phyloP scores from a whole-genome alignment of 1,284 basidiomycete species.

The Tylopilus sp. region DNA sequence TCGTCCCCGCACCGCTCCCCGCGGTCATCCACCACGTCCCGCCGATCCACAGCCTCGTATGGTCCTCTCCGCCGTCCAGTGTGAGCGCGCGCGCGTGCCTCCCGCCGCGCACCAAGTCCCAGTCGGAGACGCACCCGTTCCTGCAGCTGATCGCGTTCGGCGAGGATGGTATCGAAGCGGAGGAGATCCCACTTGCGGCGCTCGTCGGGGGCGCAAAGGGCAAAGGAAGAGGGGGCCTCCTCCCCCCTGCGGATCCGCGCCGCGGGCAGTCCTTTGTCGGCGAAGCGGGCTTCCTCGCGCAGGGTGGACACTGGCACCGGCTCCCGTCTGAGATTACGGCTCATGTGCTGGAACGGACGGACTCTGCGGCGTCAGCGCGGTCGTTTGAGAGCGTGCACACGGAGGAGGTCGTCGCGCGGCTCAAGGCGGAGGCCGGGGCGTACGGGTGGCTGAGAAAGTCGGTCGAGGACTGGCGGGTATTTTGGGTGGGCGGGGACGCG shows the following conservation, averaged over 20 bases:
- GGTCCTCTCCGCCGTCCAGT: slow-evolving; percentile 55
- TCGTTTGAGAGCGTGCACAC: slow-evolving; percentile 52
- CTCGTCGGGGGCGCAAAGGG: slow-evolving; percentile 22
- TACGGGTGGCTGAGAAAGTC: slow-evolving; percentile 74
- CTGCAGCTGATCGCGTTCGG: slow-evolving; percentile 66
- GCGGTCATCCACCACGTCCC: slow-evolving; percentile 42
- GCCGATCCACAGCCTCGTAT: slow-evolving; percentile 54
- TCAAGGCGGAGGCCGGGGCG: slow-evolving; percentile 56
- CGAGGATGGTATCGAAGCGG: slow-evolving; percentile 66
- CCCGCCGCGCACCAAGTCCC: slow-evolving; percentile 14
- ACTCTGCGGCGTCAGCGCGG: slow-evolving; percentile 40
- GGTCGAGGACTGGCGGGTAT: slow-evolving; percentile 65
- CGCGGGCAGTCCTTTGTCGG: slow-evolving; percentile 61
- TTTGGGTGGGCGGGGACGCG: slow-evolving; percentile 68
- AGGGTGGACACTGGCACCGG: slow-evolving; percentile 70
- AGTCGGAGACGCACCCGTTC: slow-evolving; percentile 34
- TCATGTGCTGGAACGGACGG: slow-evolving; percentile 35
- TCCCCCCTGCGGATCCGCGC: slow-evolving; percentile 45
- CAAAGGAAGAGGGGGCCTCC: slow-evolving; percentile 40
- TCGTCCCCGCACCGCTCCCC: slow-evolving; percentile 65
- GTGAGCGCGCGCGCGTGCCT: slow-evolving; percentile 51
- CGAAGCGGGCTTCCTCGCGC: slow-evolving; percentile 57
- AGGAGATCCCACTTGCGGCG: slow-evolving; percentile 51
- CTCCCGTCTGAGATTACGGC: slow-evolving; percentile 37
- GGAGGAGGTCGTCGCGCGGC: slow-evolving; percentile 43